A percentile compares a stretch with the other conserved stretches of the same genome.
These are phyloP conservation scores for Colletotrichum navitas DNA, from an alignment of 2,329 filamentous ascomycete genomes.

Conservation along the genomic window DNA sequence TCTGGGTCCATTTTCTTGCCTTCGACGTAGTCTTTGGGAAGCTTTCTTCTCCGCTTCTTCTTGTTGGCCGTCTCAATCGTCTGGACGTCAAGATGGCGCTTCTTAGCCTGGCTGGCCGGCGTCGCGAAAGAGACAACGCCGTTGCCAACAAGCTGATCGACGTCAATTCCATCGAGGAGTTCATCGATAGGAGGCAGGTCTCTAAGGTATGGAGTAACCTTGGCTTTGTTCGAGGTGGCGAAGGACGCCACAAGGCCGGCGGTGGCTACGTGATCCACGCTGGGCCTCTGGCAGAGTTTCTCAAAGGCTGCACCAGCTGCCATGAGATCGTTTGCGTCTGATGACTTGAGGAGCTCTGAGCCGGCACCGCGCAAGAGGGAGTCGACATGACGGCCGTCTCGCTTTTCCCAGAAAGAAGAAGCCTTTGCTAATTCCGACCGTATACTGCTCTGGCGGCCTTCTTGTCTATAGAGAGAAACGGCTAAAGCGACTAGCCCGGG, in stretches of 20 bases:
- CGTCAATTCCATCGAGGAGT: constrained; percentile 72
- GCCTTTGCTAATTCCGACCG: constrained; percentile 83
- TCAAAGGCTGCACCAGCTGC: constrained; percentile 85
- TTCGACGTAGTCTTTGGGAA: constrained; percentile 81
- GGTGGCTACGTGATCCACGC: constrained; percentile 76
- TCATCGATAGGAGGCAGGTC: constrained; percentile 72
- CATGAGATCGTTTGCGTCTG: constrained; percentile 74
- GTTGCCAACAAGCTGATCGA: constrained; percentile 71
- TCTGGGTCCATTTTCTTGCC: constrained; percentile 88
- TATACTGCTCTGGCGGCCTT: constrained; percentile 79
- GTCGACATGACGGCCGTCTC: constrained; percentile 59
- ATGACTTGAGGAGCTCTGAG: constrained; percentile 83
- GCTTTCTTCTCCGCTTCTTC: constrained; percentile 70
- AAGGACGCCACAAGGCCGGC: constrained; percentile 90
- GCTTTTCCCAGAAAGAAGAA: constrained; percentile 82
- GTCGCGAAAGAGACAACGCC: constrained; percentile 69
- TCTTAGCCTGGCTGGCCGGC: constrained; percentile 58
- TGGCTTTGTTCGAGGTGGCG: constrained; percentile 70
- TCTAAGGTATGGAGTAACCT: constrained; percentile 66
- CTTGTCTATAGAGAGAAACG: constrained; percentile 81
- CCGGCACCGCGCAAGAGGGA: constrained; percentile 85
- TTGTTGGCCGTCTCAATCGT: constrained; percentile 47
- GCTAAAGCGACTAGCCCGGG: constrained; percentile 87
- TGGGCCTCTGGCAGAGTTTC: constrained; percentile 74
- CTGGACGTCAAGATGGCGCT: constrained; percentile 54